Percentiles rank a stretch among this genome's conserved stretches.
phyloP scores from a whole-genome alignment of 2,329 filamentous ascomycete genomes.

The Fusarium sarcochroum region DNA sequence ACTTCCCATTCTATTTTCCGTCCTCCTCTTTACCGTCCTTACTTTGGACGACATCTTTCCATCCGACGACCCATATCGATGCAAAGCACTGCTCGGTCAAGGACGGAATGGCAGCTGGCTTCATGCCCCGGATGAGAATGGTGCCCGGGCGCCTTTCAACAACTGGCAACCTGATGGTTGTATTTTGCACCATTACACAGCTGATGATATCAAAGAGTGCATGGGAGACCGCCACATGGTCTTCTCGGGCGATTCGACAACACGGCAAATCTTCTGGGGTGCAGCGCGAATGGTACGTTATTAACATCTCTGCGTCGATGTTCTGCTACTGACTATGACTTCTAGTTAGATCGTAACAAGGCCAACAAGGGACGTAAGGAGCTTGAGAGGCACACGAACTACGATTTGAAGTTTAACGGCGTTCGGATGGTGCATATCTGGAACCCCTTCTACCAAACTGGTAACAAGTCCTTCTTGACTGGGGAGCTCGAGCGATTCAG shows the following conservation, averaged over 20 bases:
- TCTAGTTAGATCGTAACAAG: constrained; percentile 43
- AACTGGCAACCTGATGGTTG: constrained; percentile 74
- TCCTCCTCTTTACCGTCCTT: constrained; percentile 34
- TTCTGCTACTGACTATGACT: constrained; percentile 4
- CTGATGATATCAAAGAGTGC: constrained; percentile 66
- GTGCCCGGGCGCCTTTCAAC: constrained; percentile 53
- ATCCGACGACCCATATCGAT: constrained; percentile 65
- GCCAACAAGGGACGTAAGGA: constrained; percentile 24
- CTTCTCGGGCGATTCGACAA: constrained; percentile 72
- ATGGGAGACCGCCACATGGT: constrained; percentile 66
- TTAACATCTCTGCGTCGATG: too few relatives aligned
- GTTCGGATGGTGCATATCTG: constrained; percentile 69
- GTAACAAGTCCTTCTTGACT: constrained; percentile 40
- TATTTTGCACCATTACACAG: constrained; percentile 68
- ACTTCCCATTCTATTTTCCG: constrained; percentile 40
- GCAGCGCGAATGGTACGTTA: constrained; percentile 49
- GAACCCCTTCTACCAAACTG: constrained; percentile 72
- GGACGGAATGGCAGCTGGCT: constrained; percentile 65
- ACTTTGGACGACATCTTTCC: constrained; percentile 28
- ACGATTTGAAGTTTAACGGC: constrained; percentile 58
- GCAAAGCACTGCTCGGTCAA: constrained; percentile 58
- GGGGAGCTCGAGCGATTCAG: constrained; percentile 44
- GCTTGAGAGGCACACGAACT: constrained; percentile 32
- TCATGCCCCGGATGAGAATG: constrained; percentile 50
- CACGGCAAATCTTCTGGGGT: constrained; percentile 73